Conservation (phyloP, 805 yeast species). For the Candida coquimbonensis region DNA sequence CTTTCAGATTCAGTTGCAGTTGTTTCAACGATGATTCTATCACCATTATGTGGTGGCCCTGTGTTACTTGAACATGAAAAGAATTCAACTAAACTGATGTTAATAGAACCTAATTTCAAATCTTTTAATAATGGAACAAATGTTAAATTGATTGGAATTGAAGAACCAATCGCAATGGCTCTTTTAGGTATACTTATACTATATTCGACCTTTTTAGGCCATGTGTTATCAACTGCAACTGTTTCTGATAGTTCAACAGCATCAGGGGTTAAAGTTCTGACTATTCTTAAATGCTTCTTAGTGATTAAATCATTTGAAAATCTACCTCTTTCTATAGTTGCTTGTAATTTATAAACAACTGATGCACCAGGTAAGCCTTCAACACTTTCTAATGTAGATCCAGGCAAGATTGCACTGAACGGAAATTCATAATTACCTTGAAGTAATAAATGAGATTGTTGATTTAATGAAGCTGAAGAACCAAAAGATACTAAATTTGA, state of each 20-base stretch:
- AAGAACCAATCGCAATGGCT: constrained; percentile 86
- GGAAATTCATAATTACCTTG: constrained; percentile 90
- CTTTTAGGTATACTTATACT: constrained; percentile 78
- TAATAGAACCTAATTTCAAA: constrained; percentile 65
- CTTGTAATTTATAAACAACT: constrained; percentile 64
- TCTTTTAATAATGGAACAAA: constrained; percentile 82
- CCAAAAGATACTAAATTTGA: constrained; percentile 28
- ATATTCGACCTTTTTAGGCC: constrained; percentile 94
- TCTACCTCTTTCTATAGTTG: constrained; percentile 77
- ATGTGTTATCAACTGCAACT: constrained; percentile 86
- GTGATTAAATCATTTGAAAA: constrained; percentile 59
- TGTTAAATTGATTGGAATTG: constrained; percentile 59
- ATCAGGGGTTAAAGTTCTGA: constrained; percentile 84
- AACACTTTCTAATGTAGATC: constrained; percentile 77
- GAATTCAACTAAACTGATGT: constrained; percentile 60
- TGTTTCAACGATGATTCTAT: constrained; percentile 52
- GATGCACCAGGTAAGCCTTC: constrained; percentile 85
- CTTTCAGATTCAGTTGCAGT: constrained; percentile 29
- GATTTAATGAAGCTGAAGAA: constrained; percentile 18
- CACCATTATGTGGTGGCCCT: constrained; percentile 55
- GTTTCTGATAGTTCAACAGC: constrained; percentile 85
- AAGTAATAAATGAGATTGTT: constrained; percentile 34
- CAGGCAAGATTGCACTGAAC: constrained; percentile 78
- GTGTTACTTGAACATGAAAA: constrained; percentile 52
- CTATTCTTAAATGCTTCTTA: constrained; percentile 68